Base-by-base conservation (phyloP, 139 green algal species). In the Volvox reticuliferus region DNA sequence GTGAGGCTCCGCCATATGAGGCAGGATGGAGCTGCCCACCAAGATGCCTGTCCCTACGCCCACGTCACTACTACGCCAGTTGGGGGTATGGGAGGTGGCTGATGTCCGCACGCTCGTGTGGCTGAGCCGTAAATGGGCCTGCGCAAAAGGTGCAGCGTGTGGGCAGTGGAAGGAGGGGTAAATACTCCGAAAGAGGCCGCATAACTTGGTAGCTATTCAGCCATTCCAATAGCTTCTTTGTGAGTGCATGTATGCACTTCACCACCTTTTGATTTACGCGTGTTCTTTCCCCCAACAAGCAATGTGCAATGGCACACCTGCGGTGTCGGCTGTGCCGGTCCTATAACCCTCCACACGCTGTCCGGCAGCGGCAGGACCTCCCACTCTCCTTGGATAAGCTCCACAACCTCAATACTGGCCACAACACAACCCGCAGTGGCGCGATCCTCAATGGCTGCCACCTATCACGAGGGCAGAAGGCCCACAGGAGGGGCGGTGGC, bases 371-470 rank as follows among this genome's bases (percentile, higher is more conserved):
- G 33, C 71, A 90, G 55, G 62, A 93, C n/a, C 81, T 92, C 91
- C 87, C 92, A 94, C n/a, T 91, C 79, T 1, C 91, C 82, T 65
- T 75, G 69, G 0, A 91, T 71, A 14, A 94, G 84, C 71, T 93
- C 82, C 65, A 92, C 44, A 76, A 93, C 94, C 89, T 97, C 95
- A 1, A 44, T 79, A 33, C 92, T 96, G 22, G 94, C 83, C 17
- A 97, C 91, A 28, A 96, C 93, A 55, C 94, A 88, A 6, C 93
- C 95, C 73, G 95, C 92, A 33, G 86, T 88, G 0, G 91, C 89
- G 55, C 91, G 77, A 37, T 94, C 75, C 87, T 96, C 94, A 14
- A 95, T 93, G 61, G 55, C 82, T 20, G 92, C 88, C n/a, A 96
- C 92, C 65, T 73, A 28, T 24, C 44, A 55, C 9, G 44, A 55